These are phyloP conservation scores for Heimioporus retisporus DNA, from an alignment of 1,284 basidiomycete genomes.

Conservation along the genomic window DNA sequence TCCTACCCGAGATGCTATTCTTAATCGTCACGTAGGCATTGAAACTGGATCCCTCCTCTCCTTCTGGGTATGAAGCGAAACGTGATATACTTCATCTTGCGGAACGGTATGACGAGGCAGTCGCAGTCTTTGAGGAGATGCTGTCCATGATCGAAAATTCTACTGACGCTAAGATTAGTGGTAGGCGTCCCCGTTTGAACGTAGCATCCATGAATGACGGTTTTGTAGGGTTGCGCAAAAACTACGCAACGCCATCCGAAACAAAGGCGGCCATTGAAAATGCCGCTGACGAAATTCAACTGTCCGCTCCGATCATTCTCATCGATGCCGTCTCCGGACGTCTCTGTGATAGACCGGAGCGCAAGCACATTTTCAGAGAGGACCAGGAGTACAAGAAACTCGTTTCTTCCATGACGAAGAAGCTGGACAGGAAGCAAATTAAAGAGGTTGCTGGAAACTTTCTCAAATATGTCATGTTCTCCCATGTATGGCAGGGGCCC, in stretches of 20 bases:
- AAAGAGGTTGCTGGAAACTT: neutral
- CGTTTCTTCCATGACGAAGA: constrained; percentile 10
- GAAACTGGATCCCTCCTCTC: neutral
- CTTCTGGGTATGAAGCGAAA: constrained; percentile 9
- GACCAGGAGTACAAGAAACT: constrained; percentile 3
- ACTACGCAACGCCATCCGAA: constrained; percentile 6
- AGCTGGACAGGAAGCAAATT: constrained; percentile 5
- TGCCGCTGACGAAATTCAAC: neutral
- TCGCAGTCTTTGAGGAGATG: constrained; percentile 9
- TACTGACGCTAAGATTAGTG: neutral
- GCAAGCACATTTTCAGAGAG: constrained; percentile 4
- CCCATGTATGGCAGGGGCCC: constrained; percentile 8
- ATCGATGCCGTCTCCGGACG: neutral
- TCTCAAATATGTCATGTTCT: constrained; percentile 13
- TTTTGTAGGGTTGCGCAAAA: constrained; percentile 6
- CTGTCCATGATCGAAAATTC: constrained; percentile 12
- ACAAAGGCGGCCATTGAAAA: constrained; percentile 1
- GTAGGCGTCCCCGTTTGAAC: constrained; percentile 1
- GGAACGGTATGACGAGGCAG: constrained; percentile 11
- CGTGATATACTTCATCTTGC: constrained; percentile 1
- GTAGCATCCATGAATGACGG: neutral
- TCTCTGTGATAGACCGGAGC: neutral
- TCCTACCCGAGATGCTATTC: neutral
- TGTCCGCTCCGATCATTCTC: neutral
- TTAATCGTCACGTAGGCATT: constrained; percentile 4